Percentiles rank a stretch among this genome's conserved stretches.
phyloP scores from a whole-genome alignment of 1,284 basidiomycete species.

The Neolentinus lepideus region DNA sequence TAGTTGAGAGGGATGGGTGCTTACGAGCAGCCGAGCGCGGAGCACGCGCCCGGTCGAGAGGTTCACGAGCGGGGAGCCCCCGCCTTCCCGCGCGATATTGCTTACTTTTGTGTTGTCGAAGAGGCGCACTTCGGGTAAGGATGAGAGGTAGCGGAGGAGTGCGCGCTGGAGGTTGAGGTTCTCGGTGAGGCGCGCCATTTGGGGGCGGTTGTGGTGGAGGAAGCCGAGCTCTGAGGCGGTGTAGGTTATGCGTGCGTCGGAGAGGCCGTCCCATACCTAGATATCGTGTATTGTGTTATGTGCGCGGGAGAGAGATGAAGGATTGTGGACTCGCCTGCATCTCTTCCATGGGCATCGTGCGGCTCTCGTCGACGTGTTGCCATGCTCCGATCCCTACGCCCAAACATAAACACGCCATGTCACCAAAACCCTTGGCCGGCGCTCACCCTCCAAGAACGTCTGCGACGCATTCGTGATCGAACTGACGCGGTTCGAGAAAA shows the following conservation, averaged over 20 bases:
- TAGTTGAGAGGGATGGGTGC: conserved; percentile 46
- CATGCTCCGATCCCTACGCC: conserved; percentile 75
- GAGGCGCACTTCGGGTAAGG: conserved; percentile 39
- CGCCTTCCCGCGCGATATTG: conserved; percentile 41
- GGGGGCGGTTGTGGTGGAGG: conserved; percentile 19
- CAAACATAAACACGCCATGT: no score
- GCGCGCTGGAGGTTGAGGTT: conserved; percentile 88
- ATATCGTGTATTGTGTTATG: not conserved
- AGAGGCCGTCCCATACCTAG: conserved; percentile 87
- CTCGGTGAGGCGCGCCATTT: conserved; percentile 82
- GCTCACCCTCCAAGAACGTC: conserved; percentile 66
- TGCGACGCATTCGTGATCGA: conserved; percentile 85
- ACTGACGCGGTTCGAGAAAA: conserved; percentile 85
- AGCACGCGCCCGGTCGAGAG: conserved; percentile 57
- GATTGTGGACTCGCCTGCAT: conserved; percentile 60
- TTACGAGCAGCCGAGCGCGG: conserved; percentile 67
- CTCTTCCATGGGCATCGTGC: conserved; percentile 72
- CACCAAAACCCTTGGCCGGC: not conserved
- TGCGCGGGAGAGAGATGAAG: not conserved
- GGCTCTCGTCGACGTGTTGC: conserved; percentile 63
- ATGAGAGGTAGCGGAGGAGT: conserved; percentile 53
- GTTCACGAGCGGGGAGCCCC: conserved; percentile 70
- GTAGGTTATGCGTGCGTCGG: conserved; percentile 74
- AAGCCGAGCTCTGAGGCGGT: conserved; percentile 43
- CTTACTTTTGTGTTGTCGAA: conserved; percentile 66